Evolutionary conservation across 768 basidiomycete species (phyloP), one percentile per base, ranked within the genome.

Genomic region (Boletus rubescentipes): DNA sequence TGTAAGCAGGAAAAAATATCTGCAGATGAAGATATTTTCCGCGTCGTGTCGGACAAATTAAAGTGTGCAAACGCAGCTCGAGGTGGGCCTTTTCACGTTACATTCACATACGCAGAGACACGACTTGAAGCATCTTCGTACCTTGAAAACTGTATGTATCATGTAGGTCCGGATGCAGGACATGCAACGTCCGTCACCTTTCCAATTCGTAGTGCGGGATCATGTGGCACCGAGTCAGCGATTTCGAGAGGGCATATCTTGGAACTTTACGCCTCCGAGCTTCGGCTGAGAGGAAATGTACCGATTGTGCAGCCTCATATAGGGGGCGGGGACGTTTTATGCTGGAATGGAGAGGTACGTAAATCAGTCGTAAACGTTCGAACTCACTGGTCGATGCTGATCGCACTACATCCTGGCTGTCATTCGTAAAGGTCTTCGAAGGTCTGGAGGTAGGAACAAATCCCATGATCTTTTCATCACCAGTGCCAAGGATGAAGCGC

Each of bases 311-410:
- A 95, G 66, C 93, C 93, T 26, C 90, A 93, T 65, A 62, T 71
- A 14, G 58, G 69, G 32, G 75, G 73, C 14, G 83, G 79, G 8
- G 78, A 86, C 63, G 64, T 90, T 4, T 69, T 94, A 26, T 92
- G 90, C 63, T 94, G 89, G 88, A 93, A 92, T 63, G 92, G 93
- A 55, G 89, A 94, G 75, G 90, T 86, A 42, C 42, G 70, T 70
- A 15, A 21, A 47, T 41, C n/a, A 5, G 9, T 32, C 20, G 9
- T 18, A 30, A 53, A 18, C 21, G 9, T 32, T 32, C 46, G n/a
- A 11, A 42, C 15, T 10, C 26, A 36, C 26, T 26, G n/a, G 36
- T 36, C 10, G 34, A 12, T 53, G 16, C 31, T 40, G 21, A 54
- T 48, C 20, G 7, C 31, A 45, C 37, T 18, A 16, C 12, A 30